Percentiles rank a stretch among this genome's conserved stretches.
Conservation (phyloP, 2,329 filamentous ascomycete genomes). For the Aspergillus quadricinctus region DNA sequence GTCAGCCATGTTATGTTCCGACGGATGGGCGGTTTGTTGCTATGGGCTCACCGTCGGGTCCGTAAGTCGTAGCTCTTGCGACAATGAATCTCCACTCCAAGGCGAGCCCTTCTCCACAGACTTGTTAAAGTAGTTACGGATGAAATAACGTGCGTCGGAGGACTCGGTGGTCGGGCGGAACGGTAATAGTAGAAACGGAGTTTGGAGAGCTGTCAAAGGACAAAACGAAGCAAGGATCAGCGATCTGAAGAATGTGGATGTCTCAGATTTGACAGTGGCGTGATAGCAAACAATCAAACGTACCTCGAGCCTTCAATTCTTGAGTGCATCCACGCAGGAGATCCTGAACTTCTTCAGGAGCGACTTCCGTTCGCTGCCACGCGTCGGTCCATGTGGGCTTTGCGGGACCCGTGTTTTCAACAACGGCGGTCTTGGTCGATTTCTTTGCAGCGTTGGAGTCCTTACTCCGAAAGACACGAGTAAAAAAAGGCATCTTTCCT, state of each 20-base stretch:
- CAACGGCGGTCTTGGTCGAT: slow-evolving; percentile 48
- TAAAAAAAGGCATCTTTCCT: slow-evolving; percentile 54
- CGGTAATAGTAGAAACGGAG: slow-evolving; percentile 87
- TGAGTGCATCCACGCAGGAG: slow-evolving; percentile 77
- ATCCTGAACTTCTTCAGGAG: slow-evolving; percentile 87
- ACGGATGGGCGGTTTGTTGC: neutral
- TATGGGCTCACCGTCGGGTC: slow-evolving; percentile 75
- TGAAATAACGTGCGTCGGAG: slow-evolving; percentile 84
- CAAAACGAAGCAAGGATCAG: slow-evolving; percentile 26
- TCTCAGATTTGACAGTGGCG: slow-evolving; percentile 14
- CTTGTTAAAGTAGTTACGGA: slow-evolving; percentile 85
- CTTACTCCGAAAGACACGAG: slow-evolving; percentile 67
- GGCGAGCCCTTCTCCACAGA: slow-evolving; percentile 54
- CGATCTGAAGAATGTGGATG: slow-evolving; percentile 25
- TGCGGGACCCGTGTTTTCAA: slow-evolving; percentile 51
- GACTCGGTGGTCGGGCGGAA: slow-evolving; percentile 92
- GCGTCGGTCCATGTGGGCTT: slow-evolving; percentile 85
- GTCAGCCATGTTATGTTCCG: neutral
- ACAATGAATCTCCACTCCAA: slow-evolving; percentile 64
- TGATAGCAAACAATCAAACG: slow-evolving; percentile 26
- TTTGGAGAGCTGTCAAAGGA: slow-evolving; percentile 65
- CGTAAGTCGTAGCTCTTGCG: slow-evolving; percentile 83
- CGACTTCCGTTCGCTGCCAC: slow-evolving; percentile 75
- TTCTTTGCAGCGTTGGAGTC: slow-evolving; percentile 64
- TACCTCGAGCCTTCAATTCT: slow-evolving; percentile 94